These are phyloP conservation scores for Fusarium heterosporum DNA, from an alignment of 2,329 filamentous ascomycete species.

Conservation along the genomic window DNA sequence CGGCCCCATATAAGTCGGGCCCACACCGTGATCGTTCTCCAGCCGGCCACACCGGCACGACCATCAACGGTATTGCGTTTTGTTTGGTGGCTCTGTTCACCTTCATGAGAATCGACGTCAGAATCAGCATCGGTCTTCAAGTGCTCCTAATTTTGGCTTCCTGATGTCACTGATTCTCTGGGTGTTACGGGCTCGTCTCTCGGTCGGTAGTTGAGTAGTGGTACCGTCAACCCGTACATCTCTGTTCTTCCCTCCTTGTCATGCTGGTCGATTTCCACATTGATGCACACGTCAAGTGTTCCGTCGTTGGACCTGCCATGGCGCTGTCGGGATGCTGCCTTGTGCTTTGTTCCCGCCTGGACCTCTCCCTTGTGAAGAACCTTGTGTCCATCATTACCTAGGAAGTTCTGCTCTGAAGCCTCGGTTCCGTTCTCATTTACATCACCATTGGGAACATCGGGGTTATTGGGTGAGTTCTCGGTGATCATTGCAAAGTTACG, in stretches of 20 bases:
- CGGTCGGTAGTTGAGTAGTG: slow-evolving; percentile 65
- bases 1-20: slow-evolving; percentile 17
- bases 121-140: slow-evolving; percentile 8
- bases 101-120: not conserved
- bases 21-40: slow-evolving; percentile 10
- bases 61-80: not conserved
- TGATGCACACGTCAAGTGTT: slow-evolving; percentile 83
- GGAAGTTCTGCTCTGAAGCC: slow-evolving; percentile 46
- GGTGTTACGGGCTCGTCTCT: slow-evolving; percentile 44
- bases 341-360: slow-evolving; percentile 81
- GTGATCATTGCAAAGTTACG: slow-evolving; percentile 93
- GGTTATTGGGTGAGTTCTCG: slow-evolving; percentile 79
- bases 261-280: slow-evolving; percentile 87
- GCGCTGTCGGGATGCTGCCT: slow-evolving; percentile 70
- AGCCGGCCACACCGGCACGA: slow-evolving; percentile 16
- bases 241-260: slow-evolving; percentile 83
- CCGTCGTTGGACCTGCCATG: slow-evolving; percentile 68
- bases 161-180: slow-evolving; percentile 41
- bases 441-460: slow-evolving; percentile 42
- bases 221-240: slow-evolving; percentile 88
- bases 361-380: slow-evolving; percentile 81
- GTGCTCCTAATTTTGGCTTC: slow-evolving; percentile 27
- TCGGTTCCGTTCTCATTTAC: slow-evolving; percentile 35
- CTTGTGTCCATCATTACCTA: slow-evolving; percentile 73
- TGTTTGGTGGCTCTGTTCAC: not conserved